A percentile compares a stretch with the other conserved stretches of the same genome.
Evolutionary conservation across 768 basidiomycete species (phyloP).

Genomic region (Phaffia australis): DNA sequence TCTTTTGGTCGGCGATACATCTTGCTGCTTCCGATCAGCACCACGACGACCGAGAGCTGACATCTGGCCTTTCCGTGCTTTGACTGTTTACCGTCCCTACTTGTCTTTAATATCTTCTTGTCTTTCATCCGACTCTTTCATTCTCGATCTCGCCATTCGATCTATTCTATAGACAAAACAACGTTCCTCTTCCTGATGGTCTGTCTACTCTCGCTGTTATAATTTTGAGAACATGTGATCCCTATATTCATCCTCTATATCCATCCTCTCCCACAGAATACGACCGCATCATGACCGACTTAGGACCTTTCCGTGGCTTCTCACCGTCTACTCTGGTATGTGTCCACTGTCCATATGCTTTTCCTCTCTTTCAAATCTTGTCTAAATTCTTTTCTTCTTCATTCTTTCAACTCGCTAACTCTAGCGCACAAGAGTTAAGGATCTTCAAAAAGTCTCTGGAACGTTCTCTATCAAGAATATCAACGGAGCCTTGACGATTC

Average conservation of each 20-base stretch:
- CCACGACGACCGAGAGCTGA: no score
- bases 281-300: slow-evolving; percentile 32
- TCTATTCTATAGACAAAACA: not conserved
- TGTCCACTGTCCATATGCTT: not conserved
- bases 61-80: no score
- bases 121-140: no score
- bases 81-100: no score
- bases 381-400: not conserved
- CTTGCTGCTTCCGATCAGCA: no score
- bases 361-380: not conserved
- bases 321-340: slow-evolving; percentile 8
- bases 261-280: slow-evolving; percentile 31
- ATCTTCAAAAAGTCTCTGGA: not conserved
- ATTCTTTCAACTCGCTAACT: not conserved
- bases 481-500: not conserved
- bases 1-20: not conserved
- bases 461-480: slow-evolving; percentile 14
- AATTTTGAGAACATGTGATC: not conserved
- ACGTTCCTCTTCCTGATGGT: not conserved
- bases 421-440: slow-evolving; percentile 25
- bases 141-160: no score
- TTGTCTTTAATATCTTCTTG: no score
- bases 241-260: not conserved
- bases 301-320: slow-evolving; percentile 29
- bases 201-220: not conserved